Base-by-base conservation (phyloP, 441 rosid species). In the Populus hybrid region DNA sequence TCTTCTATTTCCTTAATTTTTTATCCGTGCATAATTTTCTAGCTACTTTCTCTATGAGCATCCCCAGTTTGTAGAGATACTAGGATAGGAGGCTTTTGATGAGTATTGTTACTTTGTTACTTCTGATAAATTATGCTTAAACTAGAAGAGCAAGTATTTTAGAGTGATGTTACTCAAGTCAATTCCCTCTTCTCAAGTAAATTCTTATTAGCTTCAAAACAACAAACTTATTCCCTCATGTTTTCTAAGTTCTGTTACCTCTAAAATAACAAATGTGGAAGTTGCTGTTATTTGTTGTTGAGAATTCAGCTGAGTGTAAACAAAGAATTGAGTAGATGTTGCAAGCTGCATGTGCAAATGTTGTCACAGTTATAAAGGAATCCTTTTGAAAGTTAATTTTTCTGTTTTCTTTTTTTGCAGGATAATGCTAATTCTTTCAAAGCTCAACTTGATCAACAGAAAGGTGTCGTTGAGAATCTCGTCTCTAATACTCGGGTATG, bases 401-500 rank as follows among this genome's bases (percentile, higher is more conserved):
- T 76, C 5, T 64, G 74, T 69, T 45, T 70, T 64, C 2, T 35
- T 36, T 76, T 76, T 56, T 74, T 82, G 78, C 90, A 96, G 99
- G 98, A 93, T 83, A 93, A 87, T 81, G 96, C 96, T 69, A 84
- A 45, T 83, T 75, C 94, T 80, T 82, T 96, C 86, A 94, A 90
- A 91, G 85, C 91, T 82, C 98, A 94, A 83, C 93, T 87, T 65
- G 98, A 93, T 85, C 99, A 96, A 69, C 99, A 96, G 77, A 92
- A 86, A 85, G 83, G 76, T 79, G 95, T 94, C 77, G 97, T 93
- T 74, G 93, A 94, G 61, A 96, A 88, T 89, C 97, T 96, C 77
- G 93, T 94, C 78, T 91, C 99, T 63, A 96, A 96, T 87, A 96
- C 99, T 65, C 89, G 90, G 97, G 99, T 94, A 87, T 76, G 82